phyloP scores from a whole-genome alignment of 768 basidiomycete species.

The Chiua virens region DNA sequence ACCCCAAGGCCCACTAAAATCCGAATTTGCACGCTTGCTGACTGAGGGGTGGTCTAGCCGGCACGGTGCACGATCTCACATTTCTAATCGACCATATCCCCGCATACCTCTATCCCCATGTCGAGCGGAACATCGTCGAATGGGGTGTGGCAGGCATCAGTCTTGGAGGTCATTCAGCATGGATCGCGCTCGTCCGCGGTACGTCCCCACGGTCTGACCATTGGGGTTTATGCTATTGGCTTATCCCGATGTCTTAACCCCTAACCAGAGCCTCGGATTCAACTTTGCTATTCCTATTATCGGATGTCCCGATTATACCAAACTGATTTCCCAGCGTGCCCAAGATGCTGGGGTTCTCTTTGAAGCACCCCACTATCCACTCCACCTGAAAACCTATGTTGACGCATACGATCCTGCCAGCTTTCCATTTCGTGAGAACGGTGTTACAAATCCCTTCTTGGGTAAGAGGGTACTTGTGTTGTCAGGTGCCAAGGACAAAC shows the following conservation, averaged over 20 bases:
- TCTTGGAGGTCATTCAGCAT: slow-evolving; percentile 83
- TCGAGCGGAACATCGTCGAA: slow-evolving; percentile 56
- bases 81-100: slow-evolving; percentile 82
- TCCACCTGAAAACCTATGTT: slow-evolving; percentile 50
- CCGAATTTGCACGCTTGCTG: background rate
- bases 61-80: slow-evolving; percentile 74
- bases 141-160: slow-evolving; percentile 79
- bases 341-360: slow-evolving; percentile 40
- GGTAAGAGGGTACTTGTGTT: slow-evolving; percentile 76
- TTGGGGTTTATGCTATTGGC: background rate
- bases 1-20: background rate
- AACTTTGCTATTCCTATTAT: slow-evolving; percentile 52
- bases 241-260: background rate
- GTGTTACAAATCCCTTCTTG: slow-evolving; percentile 54
- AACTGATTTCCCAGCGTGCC: slow-evolving; percentile 60
- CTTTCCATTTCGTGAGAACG: slow-evolving; percentile 40
- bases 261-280: slow-evolving; percentile 44
- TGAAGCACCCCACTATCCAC: slow-evolving; percentile 57
- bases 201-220: slow-evolving; percentile 1
- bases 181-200: slow-evolving; percentile 62
- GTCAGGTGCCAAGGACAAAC: slow-evolving; percentile 59
- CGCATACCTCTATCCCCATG: slow-evolving; percentile 67
- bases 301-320: slow-evolving; percentile 70
- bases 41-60: slow-evolving; percentile 31
- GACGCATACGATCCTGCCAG: slow-evolving; percentile 44